phyloP scores from a whole-genome alignment of 2,329 filamentous ascomycete genomes.

The Tolypocladium amazonense region DNA sequence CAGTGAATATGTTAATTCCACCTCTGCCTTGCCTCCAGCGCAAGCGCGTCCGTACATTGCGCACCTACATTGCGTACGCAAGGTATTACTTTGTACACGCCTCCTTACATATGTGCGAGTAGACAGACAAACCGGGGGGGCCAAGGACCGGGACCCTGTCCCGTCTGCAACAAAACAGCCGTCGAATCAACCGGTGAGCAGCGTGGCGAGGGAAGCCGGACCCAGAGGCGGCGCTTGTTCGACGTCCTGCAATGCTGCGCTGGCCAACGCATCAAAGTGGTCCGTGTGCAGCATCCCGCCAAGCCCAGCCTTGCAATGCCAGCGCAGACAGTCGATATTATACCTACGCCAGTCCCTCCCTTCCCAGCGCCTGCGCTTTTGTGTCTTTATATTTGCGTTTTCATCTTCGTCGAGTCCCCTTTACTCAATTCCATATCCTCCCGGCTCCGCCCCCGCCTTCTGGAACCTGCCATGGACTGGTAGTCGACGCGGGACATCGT shows the following conservation, averaged over 20 bases:
- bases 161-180: neutral
- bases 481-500: neutral
- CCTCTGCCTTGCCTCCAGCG: neutral
- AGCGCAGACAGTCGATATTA: neutral
- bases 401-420: neutral
- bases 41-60: too few relatives aligned
- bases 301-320: slow-evolving; percentile 3
- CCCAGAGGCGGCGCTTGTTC: neutral
- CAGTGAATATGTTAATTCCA: neutral
- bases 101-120: neutral
- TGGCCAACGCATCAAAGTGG: slow-evolving; percentile 31
- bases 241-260: slow-evolving; percentile 29
- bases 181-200: neutral
- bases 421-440: neutral
- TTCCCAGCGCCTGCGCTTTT: neutral
- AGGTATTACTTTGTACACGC: neutral
- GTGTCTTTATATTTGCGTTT: neutral
- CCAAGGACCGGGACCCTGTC: neutral
- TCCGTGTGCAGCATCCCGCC: slow-evolving; percentile 22
- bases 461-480: neutral
- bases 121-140: neutral
- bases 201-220: neutral
- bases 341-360: neutral
- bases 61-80: too few relatives aligned
- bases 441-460: neutral